Evolutionary conservation across 2,329 filamentous ascomycete genomes (phyloP).

Genomic region (Periconia sp.): DNA sequence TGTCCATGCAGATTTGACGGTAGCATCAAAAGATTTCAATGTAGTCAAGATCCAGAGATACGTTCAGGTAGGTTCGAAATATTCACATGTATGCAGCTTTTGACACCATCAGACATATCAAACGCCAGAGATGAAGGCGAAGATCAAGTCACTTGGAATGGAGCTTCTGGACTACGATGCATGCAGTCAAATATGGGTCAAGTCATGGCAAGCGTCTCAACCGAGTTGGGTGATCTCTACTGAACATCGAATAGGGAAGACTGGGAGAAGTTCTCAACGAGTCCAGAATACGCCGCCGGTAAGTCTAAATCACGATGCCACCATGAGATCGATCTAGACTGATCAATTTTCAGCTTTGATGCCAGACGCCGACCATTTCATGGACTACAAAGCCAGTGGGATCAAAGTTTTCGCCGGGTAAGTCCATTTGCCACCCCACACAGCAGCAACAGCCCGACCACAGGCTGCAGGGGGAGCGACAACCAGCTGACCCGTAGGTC

Average conservation of each 20-base stretch:
- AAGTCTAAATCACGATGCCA: too few relatives aligned
- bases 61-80: conserved; percentile 16
- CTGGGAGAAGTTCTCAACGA: conserved; percentile 26
- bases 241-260: conserved; percentile 18
- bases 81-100: not conserved
- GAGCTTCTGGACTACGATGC: conserved; percentile 32
- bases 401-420: conserved; percentile 37
- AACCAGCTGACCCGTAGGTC: too few relatives aligned
- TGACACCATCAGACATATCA: conserved; percentile 19
- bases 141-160: conserved; percentile 25
- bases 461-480: too few relatives aligned
- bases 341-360: conserved; percentile 19
- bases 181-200: conserved; percentile 31
- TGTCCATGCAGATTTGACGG: conserved; percentile 37
- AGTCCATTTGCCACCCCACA: conserved; percentile 2
- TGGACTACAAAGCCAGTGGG: conserved; percentile 26
- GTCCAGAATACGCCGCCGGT: conserved; percentile 26
- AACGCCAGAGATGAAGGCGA: conserved; percentile 28
- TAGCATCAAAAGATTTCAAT: conserved; percentile 34
- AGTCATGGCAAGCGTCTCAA: conserved; percentile 10
- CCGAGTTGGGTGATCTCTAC: too few relatives aligned
- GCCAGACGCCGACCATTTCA: conserved; percentile 34
- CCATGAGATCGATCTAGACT: too few relatives aligned
- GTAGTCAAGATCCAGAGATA: conserved; percentile 36
- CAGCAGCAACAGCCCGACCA: too few relatives aligned